A percentile compares a stretch with the other conserved stretches of the same genome.
Conservation (phyloP, 2,329 filamentous ascomycete genomes). For the Bipolaris victoriae region DNA sequence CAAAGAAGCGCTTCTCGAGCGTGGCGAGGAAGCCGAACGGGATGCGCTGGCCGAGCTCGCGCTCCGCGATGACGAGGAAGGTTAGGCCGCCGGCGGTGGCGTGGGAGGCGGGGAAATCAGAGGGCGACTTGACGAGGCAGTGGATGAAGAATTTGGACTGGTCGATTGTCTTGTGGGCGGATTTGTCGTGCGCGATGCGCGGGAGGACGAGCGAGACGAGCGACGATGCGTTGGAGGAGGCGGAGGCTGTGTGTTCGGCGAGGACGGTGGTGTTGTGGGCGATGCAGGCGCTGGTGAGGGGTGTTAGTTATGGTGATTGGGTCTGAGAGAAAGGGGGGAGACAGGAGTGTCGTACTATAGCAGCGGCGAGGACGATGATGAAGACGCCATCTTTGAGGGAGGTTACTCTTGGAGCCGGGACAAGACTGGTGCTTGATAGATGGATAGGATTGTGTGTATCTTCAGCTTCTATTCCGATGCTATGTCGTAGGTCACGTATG, state of each 20-base stretch:
- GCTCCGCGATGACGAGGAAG: slow-evolving; percentile 87
- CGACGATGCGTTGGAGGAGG: slow-evolving; percentile 80
- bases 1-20: slow-evolving; percentile 85
- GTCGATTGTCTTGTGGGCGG: slow-evolving; percentile 92
- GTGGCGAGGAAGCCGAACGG: slow-evolving; percentile 92
- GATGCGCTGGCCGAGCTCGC: slow-evolving; percentile 81
- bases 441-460: not conserved
- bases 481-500: slow-evolving; percentile 5
- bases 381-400: slow-evolving; percentile 46
- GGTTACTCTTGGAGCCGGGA: not conserved
- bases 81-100: slow-evolving; percentile 80
- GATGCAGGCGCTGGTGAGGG: slow-evolving; percentile 76
- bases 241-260: slow-evolving; percentile 86
- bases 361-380: slow-evolving; percentile 47
- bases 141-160: slow-evolving; percentile 93
- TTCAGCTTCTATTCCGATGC: not conserved
- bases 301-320: slow-evolving; percentile 17
- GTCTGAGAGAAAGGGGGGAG: not conserved
- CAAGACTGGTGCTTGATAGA: slow-evolving; percentile 2
- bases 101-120: slow-evolving; percentile 60
- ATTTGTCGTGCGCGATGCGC: slow-evolving; percentile 80
- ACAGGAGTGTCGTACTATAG: slow-evolving; percentile 42
- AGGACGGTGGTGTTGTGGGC: slow-evolving; percentile 93
- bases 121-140: slow-evolving; percentile 86
- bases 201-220: slow-evolving; percentile 94